Conservation (phyloP, 2,329 filamentous ascomycete genomes). For the Coniochaeta ligniaria region DNA sequence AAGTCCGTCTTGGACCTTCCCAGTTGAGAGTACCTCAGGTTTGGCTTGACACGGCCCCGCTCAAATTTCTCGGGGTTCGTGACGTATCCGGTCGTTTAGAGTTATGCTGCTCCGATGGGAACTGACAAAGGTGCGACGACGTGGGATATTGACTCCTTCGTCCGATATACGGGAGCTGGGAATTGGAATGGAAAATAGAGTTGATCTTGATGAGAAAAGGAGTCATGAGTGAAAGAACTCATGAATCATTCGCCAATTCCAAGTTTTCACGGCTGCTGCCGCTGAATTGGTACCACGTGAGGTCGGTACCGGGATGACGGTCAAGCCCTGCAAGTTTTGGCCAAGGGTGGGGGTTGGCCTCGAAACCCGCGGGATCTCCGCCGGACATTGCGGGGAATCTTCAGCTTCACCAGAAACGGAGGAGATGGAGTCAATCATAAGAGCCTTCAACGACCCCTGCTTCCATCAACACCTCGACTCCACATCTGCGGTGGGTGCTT, state of each 20-base stretch:
- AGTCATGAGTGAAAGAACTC: not conserved
- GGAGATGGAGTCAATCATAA: too few relatives aligned
- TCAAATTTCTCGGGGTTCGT: not conserved
- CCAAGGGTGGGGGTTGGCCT: not conserved
- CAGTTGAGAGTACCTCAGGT: not conserved
- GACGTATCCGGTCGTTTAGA: not conserved
- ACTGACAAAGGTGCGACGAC: not conserved
- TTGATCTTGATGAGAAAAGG: not conserved
- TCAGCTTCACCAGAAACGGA: too few relatives aligned
- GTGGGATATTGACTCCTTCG: not conserved
- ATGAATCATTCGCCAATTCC: not conserved
- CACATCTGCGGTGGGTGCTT: not conserved
- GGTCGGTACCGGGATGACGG: not conserved
- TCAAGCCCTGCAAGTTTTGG: not conserved
- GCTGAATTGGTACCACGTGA: not conserved
- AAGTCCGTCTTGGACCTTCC: not conserved
- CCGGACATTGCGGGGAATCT: not conserved
- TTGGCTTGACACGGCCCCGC: not conserved
- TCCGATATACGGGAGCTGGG: too few relatives aligned
- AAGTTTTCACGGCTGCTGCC: not conserved
- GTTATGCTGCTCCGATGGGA: not conserved
- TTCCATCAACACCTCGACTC: not conserved
- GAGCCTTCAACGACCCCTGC: not conserved
- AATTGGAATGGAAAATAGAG: not conserved
- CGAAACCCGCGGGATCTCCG: too few relatives aligned